Percentiles rank a stretch among this genome's conserved stretches.
phyloP scores from a whole-genome alignment of 2,329 filamentous ascomycete species.

The Bretziella fagacearum region DNA sequence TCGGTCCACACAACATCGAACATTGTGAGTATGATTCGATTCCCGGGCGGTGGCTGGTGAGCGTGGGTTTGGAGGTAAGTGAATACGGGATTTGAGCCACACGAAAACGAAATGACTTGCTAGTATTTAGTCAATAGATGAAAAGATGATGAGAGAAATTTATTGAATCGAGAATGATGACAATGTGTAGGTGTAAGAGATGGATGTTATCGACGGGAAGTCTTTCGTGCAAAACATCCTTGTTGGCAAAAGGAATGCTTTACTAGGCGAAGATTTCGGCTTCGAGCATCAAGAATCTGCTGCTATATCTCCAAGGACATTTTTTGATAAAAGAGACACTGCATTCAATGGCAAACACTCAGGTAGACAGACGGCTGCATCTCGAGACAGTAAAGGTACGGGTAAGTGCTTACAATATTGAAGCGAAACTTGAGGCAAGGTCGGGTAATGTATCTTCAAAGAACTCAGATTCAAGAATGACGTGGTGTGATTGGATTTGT shows the following conservation, averaged over 20 bases:
- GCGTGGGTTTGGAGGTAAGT: neutral
- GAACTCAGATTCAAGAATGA: no score
- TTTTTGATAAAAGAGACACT: neutral
- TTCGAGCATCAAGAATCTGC: neutral
- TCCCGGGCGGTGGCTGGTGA: neutral
- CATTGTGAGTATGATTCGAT: constrained; percentile 24
- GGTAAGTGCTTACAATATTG: constrained; percentile 3
- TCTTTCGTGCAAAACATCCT: neutral
- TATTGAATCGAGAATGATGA: no score
- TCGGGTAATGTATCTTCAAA: no score
- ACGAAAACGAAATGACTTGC: no score
- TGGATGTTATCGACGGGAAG: neutral
- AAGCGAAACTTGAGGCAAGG: neutral
- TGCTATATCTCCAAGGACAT: neutral
- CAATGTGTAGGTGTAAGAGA: no score
- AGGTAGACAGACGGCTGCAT: neutral
- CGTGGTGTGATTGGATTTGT: no score
- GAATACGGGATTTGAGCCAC: no score
- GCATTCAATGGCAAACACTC: neutral
- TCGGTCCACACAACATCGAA: constrained; percentile 45
- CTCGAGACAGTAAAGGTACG: neutral
- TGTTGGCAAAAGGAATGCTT: neutral
- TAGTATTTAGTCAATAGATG: neutral
- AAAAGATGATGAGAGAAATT: neutral
- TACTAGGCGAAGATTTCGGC: constrained; percentile 3